Percentiles rank a stretch among this genome's conserved stretches.
phyloP scores from a whole-genome alignment of 768 basidiomycete species.

The Multifurca ochricompacta region DNA sequence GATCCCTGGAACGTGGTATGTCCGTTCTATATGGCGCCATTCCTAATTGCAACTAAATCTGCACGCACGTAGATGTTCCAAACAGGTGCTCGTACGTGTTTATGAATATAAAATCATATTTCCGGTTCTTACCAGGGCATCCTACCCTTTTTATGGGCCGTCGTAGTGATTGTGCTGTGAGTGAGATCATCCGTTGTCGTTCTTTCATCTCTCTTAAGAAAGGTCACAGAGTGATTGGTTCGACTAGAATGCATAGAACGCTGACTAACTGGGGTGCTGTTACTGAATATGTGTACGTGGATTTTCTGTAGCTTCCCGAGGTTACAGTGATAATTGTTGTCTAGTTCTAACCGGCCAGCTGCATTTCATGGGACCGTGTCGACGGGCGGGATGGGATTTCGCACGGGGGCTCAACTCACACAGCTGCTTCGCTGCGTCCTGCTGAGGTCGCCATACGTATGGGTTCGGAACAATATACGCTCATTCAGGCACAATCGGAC shows the following conservation, averaged over 20 bases:
- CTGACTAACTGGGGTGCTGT: not conserved
- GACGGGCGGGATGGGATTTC: not conserved
- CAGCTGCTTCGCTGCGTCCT: not conserved
- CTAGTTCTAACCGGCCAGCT: not conserved
- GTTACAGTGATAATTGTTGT: not conserved
- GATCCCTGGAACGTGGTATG: slow-evolving; percentile 1
- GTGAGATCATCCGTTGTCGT: not conserved
- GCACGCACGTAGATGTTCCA: not conserved
- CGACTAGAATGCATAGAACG: not conserved
- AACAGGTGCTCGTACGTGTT: not conserved
- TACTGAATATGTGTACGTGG: not conserved
- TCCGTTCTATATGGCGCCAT: not conserved
- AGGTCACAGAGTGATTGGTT: not conserved
- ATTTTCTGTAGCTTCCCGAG: not conserved
- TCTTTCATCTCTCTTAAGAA: not conserved
- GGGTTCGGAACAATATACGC: not conserved
- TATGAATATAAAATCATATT: not conserved
- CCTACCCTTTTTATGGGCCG: not conserved
- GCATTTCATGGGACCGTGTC: not conserved
- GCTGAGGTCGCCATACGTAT: not conserved
- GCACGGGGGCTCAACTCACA: not conserved
- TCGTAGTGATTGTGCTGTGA: not conserved
- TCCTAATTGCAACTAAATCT: not conserved
- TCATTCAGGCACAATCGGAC: not conserved
- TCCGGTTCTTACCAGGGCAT: not conserved